These are phyloP conservation scores for Apiotrichum veenhuisii DNA, from an alignment of 1,284 basidiomycete genomes.

Conservation along the genomic window DNA sequence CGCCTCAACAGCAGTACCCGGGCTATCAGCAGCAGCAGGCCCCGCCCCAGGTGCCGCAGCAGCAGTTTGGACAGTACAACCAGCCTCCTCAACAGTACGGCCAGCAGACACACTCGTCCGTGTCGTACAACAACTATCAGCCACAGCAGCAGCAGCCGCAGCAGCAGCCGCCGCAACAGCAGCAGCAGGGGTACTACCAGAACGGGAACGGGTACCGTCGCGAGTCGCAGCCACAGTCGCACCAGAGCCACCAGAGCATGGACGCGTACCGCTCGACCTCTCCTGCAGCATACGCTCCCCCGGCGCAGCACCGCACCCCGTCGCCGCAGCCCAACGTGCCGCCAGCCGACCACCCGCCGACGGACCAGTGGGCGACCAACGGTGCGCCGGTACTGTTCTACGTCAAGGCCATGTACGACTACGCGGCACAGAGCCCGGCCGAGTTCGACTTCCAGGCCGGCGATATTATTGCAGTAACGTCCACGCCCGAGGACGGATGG, in stretches of 20 bases:
- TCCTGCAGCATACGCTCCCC: constrained; percentile 4
- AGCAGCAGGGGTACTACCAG: constrained; percentile 15
- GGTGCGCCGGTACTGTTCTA: constrained; percentile 49
- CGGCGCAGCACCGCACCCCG: constrained; percentile 16
- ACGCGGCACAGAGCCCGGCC: constrained; percentile 62
- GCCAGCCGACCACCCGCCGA: constrained; percentile 42
- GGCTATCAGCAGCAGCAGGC: constrained; percentile 12
- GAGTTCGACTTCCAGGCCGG: constrained; percentile 81
- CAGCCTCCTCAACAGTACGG: constrained; percentile 4
- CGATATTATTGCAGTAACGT: constrained; percentile 87
- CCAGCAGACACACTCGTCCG: constrained; percentile 19
- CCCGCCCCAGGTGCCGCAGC: constrained; percentile 18
- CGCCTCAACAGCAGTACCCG: background rate
- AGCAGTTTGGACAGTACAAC: background rate
- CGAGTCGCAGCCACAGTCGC: constrained; percentile 1
- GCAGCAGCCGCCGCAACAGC: constrained; percentile 23
- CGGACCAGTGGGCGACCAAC: constrained; percentile 47
- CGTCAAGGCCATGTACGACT: constrained; percentile 90
- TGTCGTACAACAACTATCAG: constrained; percentile 1
- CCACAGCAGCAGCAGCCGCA: constrained; percentile 44
- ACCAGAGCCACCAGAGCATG: constrained; percentile 3
- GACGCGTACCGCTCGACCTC: background rate
- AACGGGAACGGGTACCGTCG: constrained; percentile 15
- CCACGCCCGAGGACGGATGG: constrained; percentile 90
- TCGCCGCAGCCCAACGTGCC: constrained; percentile 42